Evolutionary conservation across 1,284 basidiomycete species (phyloP).

Genomic region (Sporisorium reilianum): DNA sequence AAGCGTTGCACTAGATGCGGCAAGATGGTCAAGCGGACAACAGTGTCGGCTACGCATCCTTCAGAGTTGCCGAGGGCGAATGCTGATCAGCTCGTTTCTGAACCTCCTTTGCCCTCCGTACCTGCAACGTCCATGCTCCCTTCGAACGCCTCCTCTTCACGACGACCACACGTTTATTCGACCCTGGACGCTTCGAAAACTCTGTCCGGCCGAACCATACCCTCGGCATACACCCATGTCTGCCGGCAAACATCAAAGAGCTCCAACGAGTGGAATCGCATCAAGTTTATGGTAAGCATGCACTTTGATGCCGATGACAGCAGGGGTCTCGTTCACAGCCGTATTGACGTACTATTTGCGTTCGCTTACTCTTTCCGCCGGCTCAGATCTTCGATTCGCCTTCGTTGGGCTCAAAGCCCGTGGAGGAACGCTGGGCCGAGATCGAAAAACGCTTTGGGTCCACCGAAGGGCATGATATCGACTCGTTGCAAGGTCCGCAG

Average conservation of each 20-base stretch:
- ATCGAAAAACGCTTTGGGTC: slow-evolving; percentile 73
- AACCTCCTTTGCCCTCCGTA: slow-evolving; percentile 13
- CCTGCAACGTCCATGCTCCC: background rate
- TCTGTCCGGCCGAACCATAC: slow-evolving; percentile 55
- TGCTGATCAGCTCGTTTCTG: slow-evolving; percentile 24
- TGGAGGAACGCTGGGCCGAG: slow-evolving; percentile 74
- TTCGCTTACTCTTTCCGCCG: background rate
- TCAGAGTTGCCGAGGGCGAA: slow-evolving; percentile 8
- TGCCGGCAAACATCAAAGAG: slow-evolving; percentile 75
- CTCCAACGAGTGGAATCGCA: slow-evolving; percentile 75
- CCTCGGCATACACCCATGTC: slow-evolving; percentile 70
- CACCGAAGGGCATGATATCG: slow-evolving; percentile 52
- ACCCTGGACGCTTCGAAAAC: slow-evolving; percentile 10
- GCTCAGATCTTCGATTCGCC: slow-evolving; percentile 77
- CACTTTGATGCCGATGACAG: background rate
- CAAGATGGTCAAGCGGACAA: slow-evolving; percentile 22
- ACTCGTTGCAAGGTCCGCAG: slow-evolving; percentile 64
- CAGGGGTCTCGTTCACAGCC: background rate
- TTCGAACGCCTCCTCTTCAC: slow-evolving; percentile 1
- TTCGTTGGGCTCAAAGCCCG: slow-evolving; percentile 72
- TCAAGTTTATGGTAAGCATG: slow-evolving; percentile 75
- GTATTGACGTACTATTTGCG: slow-evolving; percentile 1
- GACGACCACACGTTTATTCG: slow-evolving; percentile 22
- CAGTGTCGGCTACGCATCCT: background rate
- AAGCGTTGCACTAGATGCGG: slow-evolving; percentile 31